These are phyloP conservation scores for Corniculantispora saksenae DNA, from an alignment of 2,329 filamentous ascomycete genomes.

Conservation along the genomic window DNA sequence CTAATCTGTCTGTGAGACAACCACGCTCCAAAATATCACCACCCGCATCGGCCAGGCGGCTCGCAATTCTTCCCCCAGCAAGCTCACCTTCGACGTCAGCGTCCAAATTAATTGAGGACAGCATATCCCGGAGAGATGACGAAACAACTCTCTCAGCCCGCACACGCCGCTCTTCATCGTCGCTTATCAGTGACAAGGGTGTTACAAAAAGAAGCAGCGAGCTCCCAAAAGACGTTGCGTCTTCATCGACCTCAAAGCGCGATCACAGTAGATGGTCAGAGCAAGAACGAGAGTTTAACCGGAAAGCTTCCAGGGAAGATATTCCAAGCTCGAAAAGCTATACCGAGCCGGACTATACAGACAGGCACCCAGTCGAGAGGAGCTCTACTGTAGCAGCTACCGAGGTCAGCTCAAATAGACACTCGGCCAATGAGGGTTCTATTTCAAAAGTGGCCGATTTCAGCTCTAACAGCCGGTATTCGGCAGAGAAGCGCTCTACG, in stretches of 20 bases:
- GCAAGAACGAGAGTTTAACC: background rate
- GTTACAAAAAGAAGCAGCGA: background rate
- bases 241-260: constrained; percentile 16
- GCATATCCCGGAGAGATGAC: background rate
- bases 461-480: too few relatives aligned
- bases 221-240: constrained; percentile 25
- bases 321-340: background rate
- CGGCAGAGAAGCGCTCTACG: too few relatives aligned
- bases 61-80: background rate
- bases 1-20: background rate
- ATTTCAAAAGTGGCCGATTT: too few relatives aligned
- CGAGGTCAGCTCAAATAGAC: background rate
- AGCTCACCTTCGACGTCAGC: background rate
- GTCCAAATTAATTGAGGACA: background rate
- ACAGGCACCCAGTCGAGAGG: background rate
- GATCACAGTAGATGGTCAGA: background rate
- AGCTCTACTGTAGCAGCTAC: background rate
- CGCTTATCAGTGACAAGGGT: background rate
- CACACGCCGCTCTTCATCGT: background rate
- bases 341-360: background rate
- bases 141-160: background rate
- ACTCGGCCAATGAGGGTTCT: too few relatives aligned
- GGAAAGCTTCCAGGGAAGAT: background rate
- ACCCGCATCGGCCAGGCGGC: background rate
- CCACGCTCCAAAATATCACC: background rate